Conservation (phyloP, 352 stramenopile species). For the Globisporangium solare region DNA sequence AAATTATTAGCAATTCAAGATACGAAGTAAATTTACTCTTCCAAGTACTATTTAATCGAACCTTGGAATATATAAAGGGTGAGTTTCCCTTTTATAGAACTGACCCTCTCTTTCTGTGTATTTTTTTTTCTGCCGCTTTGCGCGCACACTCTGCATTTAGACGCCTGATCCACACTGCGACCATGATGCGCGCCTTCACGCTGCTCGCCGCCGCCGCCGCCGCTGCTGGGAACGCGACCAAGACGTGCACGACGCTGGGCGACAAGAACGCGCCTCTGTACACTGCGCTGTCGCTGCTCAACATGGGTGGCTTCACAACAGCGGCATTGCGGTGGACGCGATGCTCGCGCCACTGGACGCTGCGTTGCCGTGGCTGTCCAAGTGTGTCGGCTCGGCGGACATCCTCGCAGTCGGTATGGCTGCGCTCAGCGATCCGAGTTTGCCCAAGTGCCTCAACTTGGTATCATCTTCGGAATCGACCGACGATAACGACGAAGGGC, state of each 20-base stretch:
- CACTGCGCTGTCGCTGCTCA: conserved; percentile 22
- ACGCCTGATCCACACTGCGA: neutral
- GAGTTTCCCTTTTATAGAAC: neutral
- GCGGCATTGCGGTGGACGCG: conserved; percentile 22
- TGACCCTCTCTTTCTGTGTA: neutral
- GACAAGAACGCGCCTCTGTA: conserved; percentile 15
- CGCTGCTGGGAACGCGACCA: neutral
- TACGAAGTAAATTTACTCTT: no score
- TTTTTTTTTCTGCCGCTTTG: neutral
- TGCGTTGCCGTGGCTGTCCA: conserved; percentile 31
- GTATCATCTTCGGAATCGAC: conserved; percentile 7
- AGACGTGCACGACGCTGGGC: conserved; percentile 14
- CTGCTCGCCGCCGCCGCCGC: neutral
- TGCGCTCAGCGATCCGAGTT: conserved; percentile 17
- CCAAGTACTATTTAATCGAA: no score
- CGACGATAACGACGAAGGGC: neutral
- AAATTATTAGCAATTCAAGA: no score
- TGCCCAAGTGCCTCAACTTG: conserved; percentile 22
- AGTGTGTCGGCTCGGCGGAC: conserved; percentile 27
- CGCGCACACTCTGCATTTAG: no score
- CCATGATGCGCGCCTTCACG: neutral
- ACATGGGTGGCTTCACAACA: conserved; percentile 8
- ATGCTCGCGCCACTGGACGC: conserved; percentile 27
- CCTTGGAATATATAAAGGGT: neutral
- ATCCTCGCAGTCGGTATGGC: conserved; percentile 21